Base-by-base conservation (phyloP, 2,329 filamentous ascomycete species). In the Cordyceps militaris region DNA sequence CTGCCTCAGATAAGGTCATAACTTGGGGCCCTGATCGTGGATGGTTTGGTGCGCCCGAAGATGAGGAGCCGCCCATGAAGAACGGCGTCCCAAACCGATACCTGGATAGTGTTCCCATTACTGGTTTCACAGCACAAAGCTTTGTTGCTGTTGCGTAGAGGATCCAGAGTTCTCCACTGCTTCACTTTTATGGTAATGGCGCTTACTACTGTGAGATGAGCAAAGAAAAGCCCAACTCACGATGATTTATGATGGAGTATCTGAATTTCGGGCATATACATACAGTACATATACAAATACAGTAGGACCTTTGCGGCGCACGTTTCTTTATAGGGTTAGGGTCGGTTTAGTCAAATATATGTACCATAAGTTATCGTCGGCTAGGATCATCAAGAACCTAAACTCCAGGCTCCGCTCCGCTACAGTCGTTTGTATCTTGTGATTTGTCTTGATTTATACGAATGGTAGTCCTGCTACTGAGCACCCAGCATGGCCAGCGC, bases 401-500 rank as follows among this genome's bases (percentile, higher is more conserved):
- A 43, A 43, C 54, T 21, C 11, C n/a, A n/a, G n/a, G 3, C 13
- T 26, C 30, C 9, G 32, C 14, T 50, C 54, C 13, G n/a, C 9
- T 14, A 19, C 28, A 14, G 3, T 13, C 23, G 10, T 21, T 13
- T n/a, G 14, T 19, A 38, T 3, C 21, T 24, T 10, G 9, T 24
- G 43, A n/a, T n/a, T n/a, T n/a, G n/a, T n/a, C n/a, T 36, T 38
- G 28, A 34, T 21, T 23, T 23, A n/a, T 47, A 30, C 11, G n/a
- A 4, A n/a, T 16, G 3, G 14, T 6, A 36, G 9, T 26, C 23
- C 23, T 23, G 43, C 59, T 52, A 73, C 52, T 67, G 66, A 13
- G 84, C 87, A 2, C 90, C 90, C 50, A 97, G 73, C 19, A 78
- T 74, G 57, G 81, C 76, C 61, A 99, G 73, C 3, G 94, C 94